Conservation (phyloP, 2,329 filamentous ascomycete genomes). For the Cytospora piceicola region DNA sequence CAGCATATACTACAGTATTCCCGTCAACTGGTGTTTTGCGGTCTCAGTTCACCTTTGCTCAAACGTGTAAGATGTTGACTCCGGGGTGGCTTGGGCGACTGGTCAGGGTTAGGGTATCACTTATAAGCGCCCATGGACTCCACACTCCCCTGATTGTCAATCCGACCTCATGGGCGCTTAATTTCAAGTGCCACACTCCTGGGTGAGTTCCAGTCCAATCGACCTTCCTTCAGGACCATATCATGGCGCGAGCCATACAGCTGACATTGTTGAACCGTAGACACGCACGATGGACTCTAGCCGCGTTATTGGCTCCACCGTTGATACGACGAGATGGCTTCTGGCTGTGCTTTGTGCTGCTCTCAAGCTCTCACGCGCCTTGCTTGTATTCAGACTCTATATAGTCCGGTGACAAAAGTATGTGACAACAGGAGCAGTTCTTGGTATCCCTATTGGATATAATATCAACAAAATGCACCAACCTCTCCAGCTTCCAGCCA, state of each 20-base stretch:
- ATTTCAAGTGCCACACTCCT: background rate
- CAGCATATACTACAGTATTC: too few species aligned
- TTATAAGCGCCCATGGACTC: background rate
- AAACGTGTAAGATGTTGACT: too few species aligned
- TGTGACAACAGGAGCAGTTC: too few species aligned
- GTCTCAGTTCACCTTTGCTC: too few species aligned
- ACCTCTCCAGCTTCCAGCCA: background rate
- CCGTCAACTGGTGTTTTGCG: too few species aligned
- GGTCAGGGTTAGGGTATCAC: background rate
- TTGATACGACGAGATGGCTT: background rate
- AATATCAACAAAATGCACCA: background rate
- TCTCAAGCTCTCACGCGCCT: background rate
- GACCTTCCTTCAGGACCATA: background rate
- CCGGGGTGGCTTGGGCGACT: background rate
- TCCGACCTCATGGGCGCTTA: conserved; percentile 3
- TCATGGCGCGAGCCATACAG: conserved; percentile 1
- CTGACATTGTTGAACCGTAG: background rate
- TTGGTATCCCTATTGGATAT: background rate
- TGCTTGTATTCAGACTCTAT: background rate
- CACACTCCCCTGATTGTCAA: background rate
- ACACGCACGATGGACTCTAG: background rate
- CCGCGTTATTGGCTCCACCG: background rate
- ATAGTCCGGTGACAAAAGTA: background rate
- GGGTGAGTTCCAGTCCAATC: conserved; percentile 8
- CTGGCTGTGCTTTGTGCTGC: background rate